Conservation (phyloP, 176 grass and related monocot species). For the Oryza coarctata region DNA sequence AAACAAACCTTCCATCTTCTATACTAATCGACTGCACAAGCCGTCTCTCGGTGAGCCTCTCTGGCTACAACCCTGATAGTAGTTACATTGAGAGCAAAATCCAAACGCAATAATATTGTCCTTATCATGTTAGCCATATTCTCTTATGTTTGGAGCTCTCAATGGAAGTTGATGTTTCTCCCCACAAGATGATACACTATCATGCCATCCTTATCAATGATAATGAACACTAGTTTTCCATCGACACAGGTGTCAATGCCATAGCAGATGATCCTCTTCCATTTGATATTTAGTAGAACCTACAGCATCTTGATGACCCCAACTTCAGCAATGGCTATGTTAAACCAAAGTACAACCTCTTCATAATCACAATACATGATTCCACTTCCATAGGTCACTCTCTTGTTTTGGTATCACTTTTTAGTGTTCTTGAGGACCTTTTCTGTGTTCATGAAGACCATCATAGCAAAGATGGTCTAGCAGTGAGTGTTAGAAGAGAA, state of each 20-base stretch:
- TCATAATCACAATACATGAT: background rate
- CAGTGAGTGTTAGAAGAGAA: no score
- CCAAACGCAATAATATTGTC: background rate
- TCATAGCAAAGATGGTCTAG: background rate
- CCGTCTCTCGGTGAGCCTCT: background rate
- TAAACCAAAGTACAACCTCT: background rate
- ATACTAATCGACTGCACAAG: background rate
- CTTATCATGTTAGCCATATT: background rate
- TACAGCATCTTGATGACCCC: background rate
- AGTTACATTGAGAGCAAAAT: slow-evolving; percentile 5
- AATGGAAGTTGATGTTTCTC: background rate
- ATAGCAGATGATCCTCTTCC: background rate
- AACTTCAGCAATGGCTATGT: background rate
- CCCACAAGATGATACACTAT: background rate
- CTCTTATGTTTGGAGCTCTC: slow-evolving; percentile 7
- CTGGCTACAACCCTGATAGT: background rate
- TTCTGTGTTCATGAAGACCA: background rate
- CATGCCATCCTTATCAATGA: background rate
- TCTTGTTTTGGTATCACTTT: background rate
- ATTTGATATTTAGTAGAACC: background rate
- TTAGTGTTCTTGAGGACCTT: background rate
- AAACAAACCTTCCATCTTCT: background rate
- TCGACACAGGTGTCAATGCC: background rate
- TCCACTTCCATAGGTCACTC: background rate
- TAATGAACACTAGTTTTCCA: background rate